These are phyloP conservation scores for Cladosporium sp. DNA, from an alignment of 2,329 filamentous ascomycete genomes.

Conservation along the genomic window DNA sequence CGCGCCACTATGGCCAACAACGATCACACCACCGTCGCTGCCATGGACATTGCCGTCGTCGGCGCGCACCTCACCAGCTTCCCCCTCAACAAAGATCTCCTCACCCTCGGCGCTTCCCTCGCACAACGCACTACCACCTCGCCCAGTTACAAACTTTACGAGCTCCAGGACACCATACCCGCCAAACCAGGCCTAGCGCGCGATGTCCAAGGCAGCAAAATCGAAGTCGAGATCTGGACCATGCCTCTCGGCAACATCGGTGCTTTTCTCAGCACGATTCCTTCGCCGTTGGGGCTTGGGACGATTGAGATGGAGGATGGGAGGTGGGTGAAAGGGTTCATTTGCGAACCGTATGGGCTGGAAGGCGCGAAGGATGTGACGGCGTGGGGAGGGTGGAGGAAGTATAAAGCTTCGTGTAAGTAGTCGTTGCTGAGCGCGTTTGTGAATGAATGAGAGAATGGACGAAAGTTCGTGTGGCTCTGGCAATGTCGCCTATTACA, in stretches of 20 bases:
- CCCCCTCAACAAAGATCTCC: neutral
- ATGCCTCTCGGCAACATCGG: neutral
- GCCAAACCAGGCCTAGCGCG: neutral
- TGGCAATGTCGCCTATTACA: neutral
- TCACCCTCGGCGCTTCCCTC: neutral
- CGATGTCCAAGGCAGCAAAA: neutral
- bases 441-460: neutral
- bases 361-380: neutral
- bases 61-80: slow-evolving; percentile 4
- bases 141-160: neutral
- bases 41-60: slow-evolving; percentile 3
- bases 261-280: neutral
- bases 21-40: neutral
- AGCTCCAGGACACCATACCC: neutral
- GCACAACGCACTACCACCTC: neutral
- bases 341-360: slow-evolving; percentile 3
- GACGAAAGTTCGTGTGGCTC: neutral
- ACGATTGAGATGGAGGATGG: neutral
- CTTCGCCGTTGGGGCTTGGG: neutral
- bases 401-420: neutral
- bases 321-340: neutral
- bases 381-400: neutral
- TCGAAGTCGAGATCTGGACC: slow-evolving; percentile 4
- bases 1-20: neutral
- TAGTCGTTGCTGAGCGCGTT: neutral